Percentiles rank a stretch among this genome's conserved stretches.
Conservation (phyloP, 2,329 filamentous ascomycete genomes). For the Leptodontidium sp. region DNA sequence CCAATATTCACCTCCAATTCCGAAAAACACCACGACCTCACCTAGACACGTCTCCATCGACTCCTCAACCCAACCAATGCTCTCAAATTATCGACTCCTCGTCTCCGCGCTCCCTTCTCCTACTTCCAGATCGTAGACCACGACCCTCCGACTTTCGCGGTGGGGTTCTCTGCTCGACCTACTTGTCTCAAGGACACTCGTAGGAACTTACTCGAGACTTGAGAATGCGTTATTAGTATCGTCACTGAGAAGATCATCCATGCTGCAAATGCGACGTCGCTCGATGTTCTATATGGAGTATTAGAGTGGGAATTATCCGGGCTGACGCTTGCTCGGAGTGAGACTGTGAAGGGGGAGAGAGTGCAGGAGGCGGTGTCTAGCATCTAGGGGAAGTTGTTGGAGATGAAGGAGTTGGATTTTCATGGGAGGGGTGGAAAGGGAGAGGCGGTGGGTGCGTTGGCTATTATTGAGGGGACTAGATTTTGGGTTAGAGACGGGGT, state of each 20-base stretch:
- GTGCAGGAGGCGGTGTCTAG: not conserved
- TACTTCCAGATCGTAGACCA: slow-evolving; percentile 16
- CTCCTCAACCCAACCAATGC: not conserved
- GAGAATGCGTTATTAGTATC: slow-evolving; percentile 9
- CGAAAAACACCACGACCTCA: not conserved
- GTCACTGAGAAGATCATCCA: slow-evolving; percentile 12
- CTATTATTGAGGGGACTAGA: slow-evolving; percentile 9
- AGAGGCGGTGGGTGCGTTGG: not conserved
- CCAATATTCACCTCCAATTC: not conserved
- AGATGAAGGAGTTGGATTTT: slow-evolving; percentile 16
- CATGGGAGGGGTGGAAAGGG: not conserved
- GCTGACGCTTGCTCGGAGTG: not conserved
- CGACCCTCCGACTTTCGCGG: slow-evolving; percentile 11
- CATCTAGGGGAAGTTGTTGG: slow-evolving; percentile 13
- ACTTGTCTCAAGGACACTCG: slow-evolving; percentile 1
- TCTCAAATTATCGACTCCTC: slow-evolving; percentile 14
- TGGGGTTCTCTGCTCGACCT: slow-evolving; percentile 1
- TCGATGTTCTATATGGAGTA: slow-evolving; percentile 2
- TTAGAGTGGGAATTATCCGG: slow-evolving; percentile 8
- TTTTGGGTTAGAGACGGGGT: not conserved
- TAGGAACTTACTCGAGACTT: not conserved
- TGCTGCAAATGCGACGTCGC: not conserved
- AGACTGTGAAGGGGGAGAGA: not conserved
- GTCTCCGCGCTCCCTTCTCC: slow-evolving; percentile 15
- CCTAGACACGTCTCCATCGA: slow-evolving; percentile 1